These are phyloP conservation scores for Chaetomium strumarium DNA, from an alignment of 2,329 filamentous ascomycete genomes.

Conservation along the genomic window DNA sequence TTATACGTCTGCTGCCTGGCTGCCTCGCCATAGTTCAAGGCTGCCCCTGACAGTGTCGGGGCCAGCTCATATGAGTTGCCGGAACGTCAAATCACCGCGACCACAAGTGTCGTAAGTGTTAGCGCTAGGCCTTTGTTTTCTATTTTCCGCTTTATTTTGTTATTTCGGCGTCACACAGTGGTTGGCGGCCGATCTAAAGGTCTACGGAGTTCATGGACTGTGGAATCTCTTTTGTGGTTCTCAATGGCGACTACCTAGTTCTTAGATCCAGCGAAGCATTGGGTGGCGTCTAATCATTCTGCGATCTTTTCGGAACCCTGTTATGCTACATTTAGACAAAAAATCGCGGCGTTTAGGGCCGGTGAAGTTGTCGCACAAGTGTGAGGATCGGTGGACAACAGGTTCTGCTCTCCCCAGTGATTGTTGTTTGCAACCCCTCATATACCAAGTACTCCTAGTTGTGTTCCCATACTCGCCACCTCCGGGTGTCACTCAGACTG, in stretches of 20 bases:
- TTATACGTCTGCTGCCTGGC: not conserved
- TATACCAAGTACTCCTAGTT: not conserved
- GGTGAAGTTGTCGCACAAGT: conserved; percentile 1
- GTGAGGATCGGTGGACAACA: not conserved
- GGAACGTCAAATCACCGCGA: not conserved
- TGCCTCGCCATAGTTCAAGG: not conserved
- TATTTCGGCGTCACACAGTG: not conserved
- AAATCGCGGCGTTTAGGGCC: not conserved
- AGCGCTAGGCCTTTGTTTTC: not conserved
- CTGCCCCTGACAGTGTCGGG: conserved; percentile 19
- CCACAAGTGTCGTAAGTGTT: not conserved
- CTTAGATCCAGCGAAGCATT: conserved; percentile 1
- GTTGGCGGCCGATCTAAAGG: not conserved
- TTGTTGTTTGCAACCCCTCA: not conserved
- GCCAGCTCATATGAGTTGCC: not conserved
- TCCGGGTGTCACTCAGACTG: not conserved
- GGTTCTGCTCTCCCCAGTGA: not conserved
- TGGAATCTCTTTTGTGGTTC: not conserved
- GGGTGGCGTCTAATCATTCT: not conserved
- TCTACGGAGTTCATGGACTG: conserved; percentile 1
- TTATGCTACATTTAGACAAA: not conserved
- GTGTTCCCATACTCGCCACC: not conserved
- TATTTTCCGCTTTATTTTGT: not conserved
- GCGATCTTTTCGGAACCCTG: not conserved
- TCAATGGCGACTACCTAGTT: not conserved